phyloP scores from a whole-genome alignment of 192 early-diverging fungal species.

The Phycomyces blakesleeanus region DNA sequence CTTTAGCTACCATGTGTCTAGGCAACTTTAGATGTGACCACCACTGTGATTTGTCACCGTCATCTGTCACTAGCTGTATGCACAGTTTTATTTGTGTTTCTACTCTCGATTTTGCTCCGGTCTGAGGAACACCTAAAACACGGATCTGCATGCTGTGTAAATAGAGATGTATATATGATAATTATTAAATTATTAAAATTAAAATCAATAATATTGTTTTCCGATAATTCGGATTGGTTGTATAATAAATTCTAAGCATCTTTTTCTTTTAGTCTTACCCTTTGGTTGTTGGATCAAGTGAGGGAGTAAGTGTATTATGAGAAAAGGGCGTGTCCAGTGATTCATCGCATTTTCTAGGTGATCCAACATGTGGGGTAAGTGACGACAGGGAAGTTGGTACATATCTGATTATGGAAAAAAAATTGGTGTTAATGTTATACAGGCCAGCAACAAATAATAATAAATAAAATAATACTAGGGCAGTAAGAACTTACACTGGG shows the following conservation, averaged over 20 bases:
- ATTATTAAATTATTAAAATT: not conserved
- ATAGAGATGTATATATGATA: not conserved
- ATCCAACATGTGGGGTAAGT: not conserved
- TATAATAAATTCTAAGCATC: no score
- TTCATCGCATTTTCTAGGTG: not conserved
- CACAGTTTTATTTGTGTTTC: constrained; percentile 95
- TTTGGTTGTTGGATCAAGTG: not conserved
- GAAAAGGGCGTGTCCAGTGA: not conserved
- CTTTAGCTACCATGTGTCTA: constrained; percentile 79
- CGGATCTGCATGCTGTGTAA: constrained; percentile 31
- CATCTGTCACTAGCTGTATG: constrained; percentile 71
- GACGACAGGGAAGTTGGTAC: not conserved
- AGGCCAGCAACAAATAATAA: not conserved
- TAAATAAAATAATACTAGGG: not conserved
- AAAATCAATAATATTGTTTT: not conserved
- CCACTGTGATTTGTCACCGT: constrained; percentile 66
- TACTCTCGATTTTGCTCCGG: constrained; percentile 79
- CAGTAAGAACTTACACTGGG: constrained; percentile 3
- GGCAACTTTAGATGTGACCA: constrained; percentile 88
- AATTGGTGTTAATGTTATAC: not conserved
- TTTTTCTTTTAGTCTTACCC: no score
- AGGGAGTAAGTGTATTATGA: no score
- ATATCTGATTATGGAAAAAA: not conserved
- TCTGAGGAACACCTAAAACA: constrained; percentile 44
- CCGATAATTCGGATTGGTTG: no score